Evolutionary conservation across 2,329 filamentous ascomycete genomes (phyloP), one percentile per base, ranked within the genome.

Genomic region (Alternaria infectoria): DNA sequence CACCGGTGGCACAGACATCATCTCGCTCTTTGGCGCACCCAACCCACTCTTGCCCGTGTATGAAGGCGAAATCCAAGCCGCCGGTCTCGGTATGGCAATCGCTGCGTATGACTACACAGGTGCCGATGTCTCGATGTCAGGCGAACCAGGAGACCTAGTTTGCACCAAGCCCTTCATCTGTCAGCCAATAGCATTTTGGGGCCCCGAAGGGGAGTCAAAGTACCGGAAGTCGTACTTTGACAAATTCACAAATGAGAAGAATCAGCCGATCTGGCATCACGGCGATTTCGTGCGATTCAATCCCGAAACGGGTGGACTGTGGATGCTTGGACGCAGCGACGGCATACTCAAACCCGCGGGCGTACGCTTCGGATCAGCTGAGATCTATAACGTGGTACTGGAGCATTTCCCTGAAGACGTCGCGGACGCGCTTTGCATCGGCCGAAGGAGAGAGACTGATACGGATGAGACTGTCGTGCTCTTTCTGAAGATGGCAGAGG

Each of bases 1-100:
- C 74, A 98, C 95, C 0, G 96, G 96, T 40, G 96, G 95, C 54
- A 98, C 95, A 4, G 96, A 99, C 77, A 98, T 98, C 72, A 93
- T 98, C 68, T 97, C 94, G 1, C 88, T 98, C 32, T 99, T 98
- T 74, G 95, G 94, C 46, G 90, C 93, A 0, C 92, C 93, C 0
- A 95, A 91, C 59, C 83, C 83, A 1, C 76, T 86, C 5, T 71
- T 81, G 8, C 83, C 84, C 10, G 84, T 86, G 26, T 83, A 84
- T 70, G 79, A 80, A 60, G 84, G 84, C 64, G 84, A 86, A 59
- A 85, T 86, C 55, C 84, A 86, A 70, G 80, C 77, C 15, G 75
- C 83, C 1, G 84, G 84, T 11, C 79, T 86, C 1, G 84, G 84
- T 45, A 85, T 86, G 84, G 82, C 82, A 5, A 82, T 85, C 19